Evolutionary conservation across 768 basidiomycete genomes (phyloP), one percentile per base, ranked within the genome.

Genomic region (Hericium alpestre): DNA sequence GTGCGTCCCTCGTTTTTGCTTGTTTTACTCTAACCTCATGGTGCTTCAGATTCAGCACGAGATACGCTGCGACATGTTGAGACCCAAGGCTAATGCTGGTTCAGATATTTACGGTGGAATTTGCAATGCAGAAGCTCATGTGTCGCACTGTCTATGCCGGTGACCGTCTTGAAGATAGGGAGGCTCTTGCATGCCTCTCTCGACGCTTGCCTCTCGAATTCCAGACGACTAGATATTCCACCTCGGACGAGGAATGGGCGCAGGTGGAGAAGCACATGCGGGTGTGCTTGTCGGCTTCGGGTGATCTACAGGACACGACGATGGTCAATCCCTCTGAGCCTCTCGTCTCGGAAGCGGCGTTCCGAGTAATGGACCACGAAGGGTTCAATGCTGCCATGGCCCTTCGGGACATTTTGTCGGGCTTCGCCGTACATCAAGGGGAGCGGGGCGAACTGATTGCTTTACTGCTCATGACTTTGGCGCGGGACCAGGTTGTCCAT

Each of bases 251-350:
- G 43, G 66, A 70, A 56, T 58, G 58, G 58, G 57, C 15, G 43
- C 69, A 70, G 57, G 70, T 72, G 2, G 66, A 68, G 55, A 51
- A 59, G 1, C 71, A 71, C 57, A 64, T 71, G 68, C 67, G 71
- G 11, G 56, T 72, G n/a, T 58, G 59, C 23, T 54, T 65, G 10
- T 61, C 61, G n/a, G 60, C 63, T 12, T 49, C 38, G 38, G 16
- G 57, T n/a, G 59, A 55, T 13, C 61, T 67, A 37, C 57, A 64
- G 25, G 48, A 38, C 27, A 48, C 64, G 25, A 50, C 64, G 55
- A 70, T 67, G 46, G 48, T 61, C 10, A 58, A 62, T 6, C 53
- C 63, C 2, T 70, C 68, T 1, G 68, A 70, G 56, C 69, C 69
- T 9, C 37, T 68, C 27, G 59, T 70, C 11, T 62, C 66, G 1